A percentile compares a stretch with the other conserved stretches of the same genome.
phyloP scores from a whole-genome alignment of 805 yeast genomes.

The Candida silvicultrix region DNA sequence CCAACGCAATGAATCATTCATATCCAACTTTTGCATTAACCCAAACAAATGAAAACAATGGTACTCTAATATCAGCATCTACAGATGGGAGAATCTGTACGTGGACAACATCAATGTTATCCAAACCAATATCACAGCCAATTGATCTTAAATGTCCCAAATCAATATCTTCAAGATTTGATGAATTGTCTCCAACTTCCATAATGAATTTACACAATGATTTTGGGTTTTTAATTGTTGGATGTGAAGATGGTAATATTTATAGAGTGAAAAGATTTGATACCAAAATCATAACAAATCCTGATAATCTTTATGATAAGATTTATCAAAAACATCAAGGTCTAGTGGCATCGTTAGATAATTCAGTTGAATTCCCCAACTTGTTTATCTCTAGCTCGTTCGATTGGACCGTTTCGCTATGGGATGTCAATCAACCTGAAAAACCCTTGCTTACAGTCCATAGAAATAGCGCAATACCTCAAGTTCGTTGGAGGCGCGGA shows the following conservation, averaged over 20 bases:
- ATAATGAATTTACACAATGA: conserved; percentile 13
- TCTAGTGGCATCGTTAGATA: conserved; percentile 19
- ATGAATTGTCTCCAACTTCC: conserved; percentile 24
- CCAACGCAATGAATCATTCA: conserved; percentile 15
- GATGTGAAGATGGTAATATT: conserved; percentile 28
- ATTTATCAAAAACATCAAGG: conserved; percentile 20
- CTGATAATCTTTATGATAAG: conserved; percentile 11
- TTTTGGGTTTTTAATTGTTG: conserved; percentile 20
- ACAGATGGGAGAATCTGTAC: conserved; percentile 26
- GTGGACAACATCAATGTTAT: conserved; percentile 23
- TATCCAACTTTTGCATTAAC: conserved; percentile 17
- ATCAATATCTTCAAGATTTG: conserved; percentile 16
- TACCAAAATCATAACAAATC: conserved; percentile 8
- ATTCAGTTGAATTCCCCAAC: conserved; percentile 12
- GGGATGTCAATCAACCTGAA: conserved; percentile 16
- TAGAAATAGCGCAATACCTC: conserved; percentile 22
- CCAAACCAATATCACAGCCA: conserved; percentile 17
- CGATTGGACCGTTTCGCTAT: conserved; percentile 26
- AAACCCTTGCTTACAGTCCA: conserved; percentile 18
- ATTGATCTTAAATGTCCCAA: conserved; percentile 20
- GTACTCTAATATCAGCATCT: conserved; percentile 19
- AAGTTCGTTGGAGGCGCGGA: conserved; percentile 21
- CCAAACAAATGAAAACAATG: conserved; percentile 16
- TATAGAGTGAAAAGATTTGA: conserved; percentile 23
- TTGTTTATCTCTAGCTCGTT: conserved; percentile 23